Evolutionary conservation across 345 rosid species (phyloP), one percentile per base, ranked within the genome.

Genomic region (Acer saccharum): DNA sequence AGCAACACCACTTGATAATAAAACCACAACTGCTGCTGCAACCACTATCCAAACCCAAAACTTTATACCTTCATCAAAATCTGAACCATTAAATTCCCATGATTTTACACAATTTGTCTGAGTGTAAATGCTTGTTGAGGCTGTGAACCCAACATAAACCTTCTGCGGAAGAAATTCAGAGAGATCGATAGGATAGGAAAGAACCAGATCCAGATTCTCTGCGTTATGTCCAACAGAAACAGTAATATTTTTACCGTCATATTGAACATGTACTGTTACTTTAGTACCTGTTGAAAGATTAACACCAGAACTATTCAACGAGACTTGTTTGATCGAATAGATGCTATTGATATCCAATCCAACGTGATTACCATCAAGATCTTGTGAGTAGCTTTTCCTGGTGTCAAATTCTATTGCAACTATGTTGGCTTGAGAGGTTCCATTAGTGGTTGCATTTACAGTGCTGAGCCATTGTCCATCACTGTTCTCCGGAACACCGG

Each of bases 351-450:
- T 35, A 55, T 94, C 88, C 74, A 93, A 74, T 27, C 89, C 98
- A 23, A 93, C 88, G 67, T 93, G 98, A 76, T 91, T 91, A 54
- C 76, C 84, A 44, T 91, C 94, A 44, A 86, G 29, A 80, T 93
- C 94, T 18, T 71, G 78, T 0, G 79, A 72, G 43, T 71, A 78
- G 78, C 90, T 93, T 89, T 82, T 84, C 78, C 83, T 78, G 7
- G 94, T 91, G 81, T 94, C 97, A 32, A 93, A 93, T 77, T 92
- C 98, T 3, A 92, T 74, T 0, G 93, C 92, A 39, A 92, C 90
- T 0, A 85, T 85, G n/a, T 14, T 39, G 12, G 89, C 86, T 52
- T 44, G 55, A 7, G 60, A 3, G 32, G 83, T 58, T 4, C 80
- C 74, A n/a, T 90, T 83, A 17, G 84, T 70, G 10, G 0, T 72